These are phyloP conservation scores for Chloris gayana DNA, from an alignment of 176 grass and related monocot genomes.

Conservation along the genomic window DNA sequence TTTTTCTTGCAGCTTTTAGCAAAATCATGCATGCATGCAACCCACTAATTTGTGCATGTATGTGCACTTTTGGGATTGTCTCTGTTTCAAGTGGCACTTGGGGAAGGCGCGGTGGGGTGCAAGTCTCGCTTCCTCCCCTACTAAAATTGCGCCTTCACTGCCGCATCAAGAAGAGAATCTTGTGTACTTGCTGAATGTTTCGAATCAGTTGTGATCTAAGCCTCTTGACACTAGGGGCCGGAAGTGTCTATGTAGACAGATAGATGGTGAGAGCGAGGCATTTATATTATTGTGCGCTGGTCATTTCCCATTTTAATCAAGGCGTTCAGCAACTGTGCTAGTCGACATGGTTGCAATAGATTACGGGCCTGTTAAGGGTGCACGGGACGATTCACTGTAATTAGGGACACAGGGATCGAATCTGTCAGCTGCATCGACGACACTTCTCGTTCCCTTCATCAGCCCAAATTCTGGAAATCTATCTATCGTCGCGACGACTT, in stretches of 20 bases:
- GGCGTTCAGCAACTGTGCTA: background rate
- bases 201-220: too few relatives aligned
- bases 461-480: background rate
- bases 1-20: background rate
- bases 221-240: background rate
- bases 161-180: too few relatives aligned
- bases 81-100: conserved; percentile 21
- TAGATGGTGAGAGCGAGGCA: background rate
- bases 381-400: background rate
- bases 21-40: conserved; percentile 9
- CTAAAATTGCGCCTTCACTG: too few relatives aligned
- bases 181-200: too few relatives aligned
- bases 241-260: background rate
- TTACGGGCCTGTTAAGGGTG: background rate
- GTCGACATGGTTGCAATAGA: background rate
- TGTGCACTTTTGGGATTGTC: background rate
- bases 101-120: background rate
- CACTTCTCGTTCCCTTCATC: background rate
- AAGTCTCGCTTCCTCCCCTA: too few relatives aligned
- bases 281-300: background rate
- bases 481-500: background rate
- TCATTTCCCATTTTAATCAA: background rate
- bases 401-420: background rate
- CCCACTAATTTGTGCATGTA: background rate
- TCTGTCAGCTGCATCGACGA: background rate